Base-by-base conservation (phyloP, 106 monocot genomes). In the Narthecium ossifragum region DNA sequence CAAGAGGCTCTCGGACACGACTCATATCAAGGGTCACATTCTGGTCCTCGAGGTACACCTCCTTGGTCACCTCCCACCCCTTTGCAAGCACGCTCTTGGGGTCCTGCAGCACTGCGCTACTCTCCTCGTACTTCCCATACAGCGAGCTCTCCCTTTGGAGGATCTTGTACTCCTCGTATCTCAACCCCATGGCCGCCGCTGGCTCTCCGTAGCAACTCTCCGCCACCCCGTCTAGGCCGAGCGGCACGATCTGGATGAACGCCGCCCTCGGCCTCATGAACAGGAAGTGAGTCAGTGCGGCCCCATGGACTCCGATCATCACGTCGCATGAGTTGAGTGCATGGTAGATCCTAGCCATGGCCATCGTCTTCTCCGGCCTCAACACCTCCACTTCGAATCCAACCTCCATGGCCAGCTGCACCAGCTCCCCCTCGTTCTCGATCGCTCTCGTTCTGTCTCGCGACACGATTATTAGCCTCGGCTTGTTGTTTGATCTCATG, bases 261-360 rank as follows among this genome's bases (percentile, higher is more conserved):
- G 74, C 76, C 26, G 81, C 50, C 11, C 73, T 73, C 3, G 81
- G 85, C 40, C 85, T 62, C 82, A 91, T 79, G 69, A 92, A 92
- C 61, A 86, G 31, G 29, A 92, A 63, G 47, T 92, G 86, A 3
- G 92, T 92, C 80, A 92, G 73, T 26, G 83, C 92, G 4, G 85
- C 86, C 0, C 92, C 92, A 57, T 86, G 85, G 0, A 92, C 86
- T 10, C 92, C 92, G 11, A 86, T 62, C 83, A 83, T 77, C 29
- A 66, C 83, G 46, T 86, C 83, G 55, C 77, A 74, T 4, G 61
- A 41, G 49, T 92, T 92, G 40, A 92, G 48, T 7, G 39, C 63
- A 9, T 74, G 23, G 74, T 86, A 92, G 18, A 92, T 78, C 46
- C 51, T 77, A 23, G 80, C 80, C 34, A 92, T 50, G 52, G 86